These are phyloP conservation scores for Lodderomyces metapsilosis DNA, from an alignment of 1,139 yeast genomes.

Conservation along the genomic window DNA sequence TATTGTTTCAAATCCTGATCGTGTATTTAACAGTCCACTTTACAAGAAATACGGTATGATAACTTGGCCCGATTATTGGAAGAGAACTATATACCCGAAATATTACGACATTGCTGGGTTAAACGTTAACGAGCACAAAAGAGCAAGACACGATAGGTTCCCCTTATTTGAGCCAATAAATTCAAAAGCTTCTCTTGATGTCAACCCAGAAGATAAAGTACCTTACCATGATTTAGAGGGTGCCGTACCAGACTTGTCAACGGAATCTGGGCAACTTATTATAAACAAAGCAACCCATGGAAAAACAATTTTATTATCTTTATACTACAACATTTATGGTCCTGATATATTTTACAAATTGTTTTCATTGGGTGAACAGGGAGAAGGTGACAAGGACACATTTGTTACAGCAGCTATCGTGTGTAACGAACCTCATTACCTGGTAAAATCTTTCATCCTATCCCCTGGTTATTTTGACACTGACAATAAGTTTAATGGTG, in stretches of 20 bases:
- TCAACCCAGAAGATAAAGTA: slow-evolving; percentile 15
- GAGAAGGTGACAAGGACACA: slow-evolving; percentile 71
- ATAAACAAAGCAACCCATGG: slow-evolving; percentile 55
- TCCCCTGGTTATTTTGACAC: slow-evolving; percentile 33
- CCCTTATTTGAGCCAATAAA: slow-evolving; percentile 16
- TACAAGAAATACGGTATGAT: slow-evolving; percentile 58
- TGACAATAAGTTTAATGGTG: slow-evolving; percentile 29
- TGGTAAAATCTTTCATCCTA: slow-evolving; percentile 39
- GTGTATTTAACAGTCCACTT: slow-evolving; percentile 52
- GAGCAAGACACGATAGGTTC: slow-evolving; percentile 25
- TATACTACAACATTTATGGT: slow-evolving; percentile 60
- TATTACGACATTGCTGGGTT: slow-evolving; percentile 66
- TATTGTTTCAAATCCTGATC: slow-evolving; percentile 35
- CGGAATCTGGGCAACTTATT: slow-evolving; percentile 62
- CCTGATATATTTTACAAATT: slow-evolving; percentile 55
- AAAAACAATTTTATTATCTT: slow-evolving; percentile 47
- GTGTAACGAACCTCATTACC: slow-evolving; percentile 49
- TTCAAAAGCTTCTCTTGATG: slow-evolving; percentile 9
- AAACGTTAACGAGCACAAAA: slow-evolving; percentile 23
- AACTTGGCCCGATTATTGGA: slow-evolving; percentile 86
- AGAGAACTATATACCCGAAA: slow-evolving; percentile 65
- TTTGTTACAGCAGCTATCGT: slow-evolving; percentile 57
- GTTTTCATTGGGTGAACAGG: slow-evolving; percentile 58
- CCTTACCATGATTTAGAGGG: slow-evolving; percentile 55
- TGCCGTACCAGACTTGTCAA: slow-evolving; percentile 58